Conservation (phyloP, 495 filamentous ascomycete genomes). For the Glonium stellatum region DNA sequence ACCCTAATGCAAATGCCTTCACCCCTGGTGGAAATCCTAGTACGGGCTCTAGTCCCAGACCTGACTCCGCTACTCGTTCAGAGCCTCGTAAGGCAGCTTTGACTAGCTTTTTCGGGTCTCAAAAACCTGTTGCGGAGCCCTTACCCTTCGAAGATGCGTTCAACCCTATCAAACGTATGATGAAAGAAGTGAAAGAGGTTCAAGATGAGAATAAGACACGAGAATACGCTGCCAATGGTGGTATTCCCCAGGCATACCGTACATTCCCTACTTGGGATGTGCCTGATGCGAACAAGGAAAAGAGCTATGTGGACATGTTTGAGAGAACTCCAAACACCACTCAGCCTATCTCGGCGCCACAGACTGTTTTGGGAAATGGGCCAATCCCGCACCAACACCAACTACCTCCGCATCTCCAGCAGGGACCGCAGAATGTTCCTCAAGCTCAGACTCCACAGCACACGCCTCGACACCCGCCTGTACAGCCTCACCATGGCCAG, state of each 20-base stretch:
- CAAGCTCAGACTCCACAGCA: conserved; percentile 32
- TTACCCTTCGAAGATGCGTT: conserved; percentile 60
- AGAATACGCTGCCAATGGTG: conserved; percentile 56
- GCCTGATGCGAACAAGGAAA: conserved; percentile 54
- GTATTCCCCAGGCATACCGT: conserved; percentile 68
- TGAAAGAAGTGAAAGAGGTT: conserved; percentile 45
- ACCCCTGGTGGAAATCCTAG: conserved; percentile 58
- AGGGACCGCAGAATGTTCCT: conserved; percentile 24
- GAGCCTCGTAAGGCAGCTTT: conserved; percentile 44
- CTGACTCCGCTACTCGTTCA: conserved; percentile 36
- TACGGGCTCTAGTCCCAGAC: conserved; percentile 58
- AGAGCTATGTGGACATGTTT: conserved; percentile 69
- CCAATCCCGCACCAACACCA: conserved; percentile 70
- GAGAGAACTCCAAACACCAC: conserved; percentile 51
- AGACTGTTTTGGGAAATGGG: conserved; percentile 51
- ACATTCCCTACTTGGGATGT: conserved; percentile 74
- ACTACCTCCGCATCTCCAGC: conserved; percentile 49
- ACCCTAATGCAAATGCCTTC: conserved; percentile 68
- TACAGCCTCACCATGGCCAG: conserved; percentile 36
- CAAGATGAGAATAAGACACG: conserved; percentile 43
- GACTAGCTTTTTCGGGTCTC: conserved; percentile 49
- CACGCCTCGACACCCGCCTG: conserved; percentile 30
- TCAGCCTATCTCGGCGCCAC: conserved; percentile 59
- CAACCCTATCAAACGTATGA: conserved; percentile 69
- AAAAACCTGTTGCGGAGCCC: conserved; percentile 52